Evolutionary conservation across 306 rosid genomes (phyloP), one percentile per base, ranked within the genome.

Genomic region (Potentilla sterilis): DNA sequence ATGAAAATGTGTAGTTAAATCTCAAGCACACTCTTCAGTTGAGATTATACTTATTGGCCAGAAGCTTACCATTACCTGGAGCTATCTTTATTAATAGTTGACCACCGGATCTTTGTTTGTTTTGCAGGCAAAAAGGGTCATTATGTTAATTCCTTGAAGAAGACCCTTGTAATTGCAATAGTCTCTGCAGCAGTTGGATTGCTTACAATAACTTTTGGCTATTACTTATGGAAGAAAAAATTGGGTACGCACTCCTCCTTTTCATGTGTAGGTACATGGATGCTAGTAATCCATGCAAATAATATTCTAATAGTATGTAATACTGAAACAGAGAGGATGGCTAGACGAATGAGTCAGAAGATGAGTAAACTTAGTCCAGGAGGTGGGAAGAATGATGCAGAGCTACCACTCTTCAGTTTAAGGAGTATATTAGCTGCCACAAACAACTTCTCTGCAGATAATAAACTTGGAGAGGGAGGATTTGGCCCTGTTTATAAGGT

Each of bases 401-500:
- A 74, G 6, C 84, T 90, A 4, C 80, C 91, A 2, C 75, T 37
- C 75, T 87, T 68, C 43, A 19, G 54, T 79, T 78, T 87, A 34
- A 73, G 47, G 21, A 77, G 78, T 28, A 70, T 90, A 34, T 3
- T 81, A 6, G 66, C 3, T 0, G 90, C 89, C 1, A 87, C 89
- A n/a, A 75, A 84, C 52, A 67, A 75, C 43, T 87, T 90, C 48
- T 83, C 89, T 6, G 79, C 81, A 42, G 51, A 72, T 24, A 81
- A 85, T 68, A 84, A 79, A 75, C 83, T 83, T 19, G 96, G 92
- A 68, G 74, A n/a, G 55, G 96, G 92, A 18, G 95, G 95, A 37
- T 87, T 79, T 52, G 92, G 95, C 13, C 79, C 89, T n/a, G 89
- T 90, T 4, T 88, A 83, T 58, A 86, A 81, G 90, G 90, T 88